A percentile compares a stretch with the other conserved stretches of the same genome.
These are phyloP conservation scores for Alternaria panax DNA, from an alignment of 2,329 filamentous ascomycete species.

Conservation along the genomic window DNA sequence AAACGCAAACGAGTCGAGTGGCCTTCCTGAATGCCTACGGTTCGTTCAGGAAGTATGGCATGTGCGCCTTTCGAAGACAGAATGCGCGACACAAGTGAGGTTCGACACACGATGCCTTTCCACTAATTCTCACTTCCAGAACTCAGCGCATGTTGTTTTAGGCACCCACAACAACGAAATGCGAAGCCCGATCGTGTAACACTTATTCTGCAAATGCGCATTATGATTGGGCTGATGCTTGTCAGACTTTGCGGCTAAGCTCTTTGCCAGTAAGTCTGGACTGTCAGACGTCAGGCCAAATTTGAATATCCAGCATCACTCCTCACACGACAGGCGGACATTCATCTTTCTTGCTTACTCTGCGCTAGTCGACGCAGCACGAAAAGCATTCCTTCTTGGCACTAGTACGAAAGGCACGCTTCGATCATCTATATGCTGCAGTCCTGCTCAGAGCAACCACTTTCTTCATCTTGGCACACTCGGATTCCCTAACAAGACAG, in stretches of 20 bases:
- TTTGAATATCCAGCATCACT: not conserved
- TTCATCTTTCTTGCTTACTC: not conserved
- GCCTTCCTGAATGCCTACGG: not conserved
- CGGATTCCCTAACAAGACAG: not conserved
- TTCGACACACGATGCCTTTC: not conserved
- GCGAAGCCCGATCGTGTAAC: not conserved
- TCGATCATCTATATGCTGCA: not conserved
- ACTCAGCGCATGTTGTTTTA: not conserved
- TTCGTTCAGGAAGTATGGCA: not conserved
- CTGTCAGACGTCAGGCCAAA: not conserved
- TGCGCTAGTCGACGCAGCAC: slow-evolving; percentile 3
- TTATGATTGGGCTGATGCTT: not conserved
- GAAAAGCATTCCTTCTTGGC: slow-evolving; percentile 6
- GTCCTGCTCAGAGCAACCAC: not conserved
- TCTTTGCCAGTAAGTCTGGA: not conserved
- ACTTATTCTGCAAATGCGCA: not conserved
- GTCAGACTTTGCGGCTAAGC: not conserved
- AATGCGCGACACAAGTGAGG: not conserved
- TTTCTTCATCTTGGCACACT: not conserved
- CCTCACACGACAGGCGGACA: not conserved
- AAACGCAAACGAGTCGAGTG: not conserved
- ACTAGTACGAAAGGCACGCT: not conserved
- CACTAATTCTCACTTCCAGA: not conserved
- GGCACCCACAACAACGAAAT: not conserved
- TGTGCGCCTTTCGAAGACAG: not conserved